Evolutionary conservation across 2,329 filamentous ascomycete species (phyloP), one percentile per base, ranked within the genome.

Genomic region (Talaromyces sp.): DNA sequence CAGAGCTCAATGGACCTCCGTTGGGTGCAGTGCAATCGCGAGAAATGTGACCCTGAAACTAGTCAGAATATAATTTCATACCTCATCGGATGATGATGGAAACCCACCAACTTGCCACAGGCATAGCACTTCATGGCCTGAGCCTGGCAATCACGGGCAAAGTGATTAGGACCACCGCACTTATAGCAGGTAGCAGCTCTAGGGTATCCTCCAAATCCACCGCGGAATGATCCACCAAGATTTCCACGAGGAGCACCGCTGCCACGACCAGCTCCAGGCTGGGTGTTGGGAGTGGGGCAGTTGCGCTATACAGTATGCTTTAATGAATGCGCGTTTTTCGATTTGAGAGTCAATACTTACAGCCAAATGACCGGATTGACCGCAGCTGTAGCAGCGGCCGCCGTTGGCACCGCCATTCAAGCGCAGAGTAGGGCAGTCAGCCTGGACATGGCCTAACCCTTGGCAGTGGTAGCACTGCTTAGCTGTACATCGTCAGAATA

Each of bases 391-490:
- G 88, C 95, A 99, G 71, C 92, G 91, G 67, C 91, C 92, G 76
- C 89, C 88, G 67, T 88, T 86, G 70, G 88, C 89, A 65, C 84
- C 80, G 69, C 90, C 93, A 78, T 88, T 96, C 77, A 99, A 80
- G 70, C 95, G 92, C 68, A 99, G 86, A 66, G 95, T 98, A 72
- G 95, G 95, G 86, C 95, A 99, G 79, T 99, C 95, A 70, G 95
- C 95, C 83, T 99, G 95, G 72, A 99, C 95, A 77, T 99, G 95
- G 69, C 95, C 95, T 66, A 98, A 86, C 64, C 95, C 95, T 83
- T 98, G 95, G 85, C 95, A 99, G 82, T 98, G 95, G 79, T 99
- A 99, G 87, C 95, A 99, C 84, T 99, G 95, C 88, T 99, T 99
- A 60, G 92, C 92, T 88, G 58, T 2, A 5, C 60, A 46, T 37